phyloP scores from a whole-genome alignment of 805 yeast genomes.

The Teunomyces cretensis region DNA sequence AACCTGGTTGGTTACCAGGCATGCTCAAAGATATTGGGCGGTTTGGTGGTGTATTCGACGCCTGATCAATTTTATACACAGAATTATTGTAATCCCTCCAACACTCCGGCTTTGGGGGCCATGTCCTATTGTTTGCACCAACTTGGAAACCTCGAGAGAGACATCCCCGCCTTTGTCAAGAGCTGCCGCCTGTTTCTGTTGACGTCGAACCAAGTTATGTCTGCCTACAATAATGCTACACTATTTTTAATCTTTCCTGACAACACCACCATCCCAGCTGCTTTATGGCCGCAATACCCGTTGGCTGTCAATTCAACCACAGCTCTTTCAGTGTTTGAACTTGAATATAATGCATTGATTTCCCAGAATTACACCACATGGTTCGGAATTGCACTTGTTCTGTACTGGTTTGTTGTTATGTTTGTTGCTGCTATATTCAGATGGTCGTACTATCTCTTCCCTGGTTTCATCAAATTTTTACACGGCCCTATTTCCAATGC shows the following conservation, averaged over 20 bases:
- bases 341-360: conserved; percentile 13
- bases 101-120: conserved; percentile 9
- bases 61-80: neutral
- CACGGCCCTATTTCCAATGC: conserved; percentile 17
- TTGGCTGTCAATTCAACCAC: neutral
- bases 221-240: conserved; percentile 41
- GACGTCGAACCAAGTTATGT: conserved; percentile 29
- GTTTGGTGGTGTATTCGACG: neutral
- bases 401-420: conserved; percentile 41
- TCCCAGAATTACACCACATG: conserved; percentile 25
- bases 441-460: conserved; percentile 24
- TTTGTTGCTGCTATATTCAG: conserved; percentile 27
- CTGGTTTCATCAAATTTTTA: conserved; percentile 14
- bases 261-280: conserved; percentile 1
- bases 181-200: conserved; percentile 10
- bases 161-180: neutral
- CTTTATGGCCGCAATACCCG: neutral
- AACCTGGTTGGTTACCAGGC: neutral
- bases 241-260: conserved; percentile 26
- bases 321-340: neutral
- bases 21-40: neutral
- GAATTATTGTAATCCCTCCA: neutral
- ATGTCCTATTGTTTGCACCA: conserved; percentile 7
- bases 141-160: neutral
- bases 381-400: conserved; percentile 35